These are phyloP conservation scores for Scutellaria galericulata DNA, from an alignment of 257 asterid genomes.

Conservation along the genomic window DNA sequence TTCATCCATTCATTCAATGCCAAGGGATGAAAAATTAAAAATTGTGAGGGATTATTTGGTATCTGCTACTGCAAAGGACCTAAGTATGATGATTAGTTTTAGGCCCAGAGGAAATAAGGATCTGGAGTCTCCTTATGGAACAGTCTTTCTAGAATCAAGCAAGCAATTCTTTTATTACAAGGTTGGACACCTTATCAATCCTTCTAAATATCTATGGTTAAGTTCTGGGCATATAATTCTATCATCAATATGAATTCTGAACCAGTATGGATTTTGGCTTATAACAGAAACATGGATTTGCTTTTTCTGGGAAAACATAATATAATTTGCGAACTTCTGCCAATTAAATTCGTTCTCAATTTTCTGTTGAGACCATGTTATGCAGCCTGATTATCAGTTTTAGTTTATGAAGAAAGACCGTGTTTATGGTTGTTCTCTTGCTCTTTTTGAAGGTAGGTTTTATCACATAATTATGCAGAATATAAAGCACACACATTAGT, in stretches of 20 bases:
- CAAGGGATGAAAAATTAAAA: slow-evolving; percentile 64
- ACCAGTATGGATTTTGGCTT: slow-evolving; percentile 8
- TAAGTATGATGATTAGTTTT: slow-evolving; percentile 90
- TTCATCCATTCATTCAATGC: slow-evolving; percentile 64
- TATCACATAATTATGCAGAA: slow-evolving; percentile 9
- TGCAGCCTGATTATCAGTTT: not conserved
- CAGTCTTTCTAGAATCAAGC: slow-evolving; percentile 66
- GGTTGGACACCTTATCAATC: slow-evolving; percentile 47
- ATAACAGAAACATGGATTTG: slow-evolving; percentile 12
- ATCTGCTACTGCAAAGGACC: slow-evolving; percentile 96
- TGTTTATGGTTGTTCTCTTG: not conserved
- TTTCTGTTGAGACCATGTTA: slow-evolving; percentile 20
- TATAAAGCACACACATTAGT: not conserved
- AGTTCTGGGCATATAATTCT: slow-evolving; percentile 10
- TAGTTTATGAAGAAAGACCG: not conserved
- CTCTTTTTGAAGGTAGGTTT: not conserved
- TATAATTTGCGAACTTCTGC: not conserved
- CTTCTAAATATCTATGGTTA: slow-evolving; percentile 17
- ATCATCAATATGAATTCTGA: not conserved
- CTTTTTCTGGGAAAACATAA: not conserved
- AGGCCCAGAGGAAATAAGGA: slow-evolving; percentile 54
- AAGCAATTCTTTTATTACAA: slow-evolving; percentile 80
- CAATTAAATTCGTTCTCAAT: not conserved
- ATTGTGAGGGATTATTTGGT: slow-evolving; percentile 80
- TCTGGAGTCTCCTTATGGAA: slow-evolving; percentile 49